Base-by-base conservation (phyloP, 495 filamentous ascomycete genomes). In the Neurospora hispaniola region DNA sequence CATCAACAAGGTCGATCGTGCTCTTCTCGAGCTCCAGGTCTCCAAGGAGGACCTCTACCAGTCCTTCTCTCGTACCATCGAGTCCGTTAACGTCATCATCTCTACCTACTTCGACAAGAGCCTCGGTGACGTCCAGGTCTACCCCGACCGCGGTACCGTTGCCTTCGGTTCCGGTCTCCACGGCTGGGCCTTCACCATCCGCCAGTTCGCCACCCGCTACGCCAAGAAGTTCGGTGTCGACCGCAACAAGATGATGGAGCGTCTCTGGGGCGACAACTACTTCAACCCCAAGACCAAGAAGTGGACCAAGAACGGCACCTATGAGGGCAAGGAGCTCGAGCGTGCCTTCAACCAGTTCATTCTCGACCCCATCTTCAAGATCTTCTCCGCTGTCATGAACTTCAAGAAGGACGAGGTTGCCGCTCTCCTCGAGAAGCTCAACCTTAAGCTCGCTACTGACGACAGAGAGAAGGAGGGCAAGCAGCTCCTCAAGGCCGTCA, bases 231-330 rank as follows among this genome's bases (percentile, higher is more conserved):
- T 99, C 81, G 96, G 96, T 90, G 96, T 99, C 79, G 96, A 99
- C 89, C 93, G 92, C 84, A 90, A 88, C 85, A 98, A 98, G 93
- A 97, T 99, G 96, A 97, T 98, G 90, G 93, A 97, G 87, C 94
- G 96, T 89, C 92, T 99, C 79, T 99, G 96, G 96, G 96, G 96
- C 79, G 96, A 99, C 90, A 98, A 93, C 88, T 99, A 90, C 89
- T 98, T 99, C 91, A 98, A 98, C 88, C 93, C 96, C 74, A 90
- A 92, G 84, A 99, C 96, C 88, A 99, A 98, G 92, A 99, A 99
- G 90, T 99, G 96, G 96, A 93, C 94, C 81, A 99, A 90, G 85
- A 88, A 85, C 77, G 85, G 84, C 73, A 91, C 88, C 75, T 84
- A 91, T 78, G 95, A 97, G 74, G 94, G 93, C 80, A 90, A 97